phyloP scores from a whole-genome alignment of 1,284 basidiomycete genomes.

The Pseudozyma sp. region DNA sequence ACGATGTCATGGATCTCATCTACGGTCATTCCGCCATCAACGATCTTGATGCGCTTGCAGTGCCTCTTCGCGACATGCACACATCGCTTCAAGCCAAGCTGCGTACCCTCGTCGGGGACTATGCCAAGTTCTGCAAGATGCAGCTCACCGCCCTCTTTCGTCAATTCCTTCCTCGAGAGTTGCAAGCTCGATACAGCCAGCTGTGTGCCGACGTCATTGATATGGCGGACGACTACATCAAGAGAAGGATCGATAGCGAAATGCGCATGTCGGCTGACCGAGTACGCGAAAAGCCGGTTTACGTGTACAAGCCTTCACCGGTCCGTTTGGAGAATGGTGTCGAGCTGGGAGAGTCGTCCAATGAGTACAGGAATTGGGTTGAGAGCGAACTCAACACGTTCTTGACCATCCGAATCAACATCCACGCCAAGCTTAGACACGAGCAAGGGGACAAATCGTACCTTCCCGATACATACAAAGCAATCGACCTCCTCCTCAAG shows the following conservation, averaged over 20 bases:
- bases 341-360: neutral
- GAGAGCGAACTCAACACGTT: slow-evolving; percentile 5
- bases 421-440: neutral
- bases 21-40: neutral
- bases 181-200: neutral
- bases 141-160: slow-evolving; percentile 9
- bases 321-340: neutral
- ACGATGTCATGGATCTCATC: slow-evolving; percentile 12
- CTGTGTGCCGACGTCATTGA: slow-evolving; percentile 16
- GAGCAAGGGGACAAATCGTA: neutral
- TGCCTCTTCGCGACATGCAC: neutral
- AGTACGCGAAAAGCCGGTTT: slow-evolving; percentile 4
- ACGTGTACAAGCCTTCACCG: neutral
- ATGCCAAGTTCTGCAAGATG: slow-evolving; percentile 1
- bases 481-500: neutral
- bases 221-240: slow-evolving; percentile 9
- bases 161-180: neutral
- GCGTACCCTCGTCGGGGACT: neutral
- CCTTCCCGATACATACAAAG: neutral
- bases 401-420: slow-evolving; percentile 4
- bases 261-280: slow-evolving; percentile 19
- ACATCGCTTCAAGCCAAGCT: slow-evolving; percentile 12
- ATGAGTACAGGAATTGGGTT: neutral
- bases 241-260: slow-evolving; percentile 4
- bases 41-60: neutral